Conservation (phyloP, 495 filamentous ascomycete species). For the Neurospora sp. region DNA sequence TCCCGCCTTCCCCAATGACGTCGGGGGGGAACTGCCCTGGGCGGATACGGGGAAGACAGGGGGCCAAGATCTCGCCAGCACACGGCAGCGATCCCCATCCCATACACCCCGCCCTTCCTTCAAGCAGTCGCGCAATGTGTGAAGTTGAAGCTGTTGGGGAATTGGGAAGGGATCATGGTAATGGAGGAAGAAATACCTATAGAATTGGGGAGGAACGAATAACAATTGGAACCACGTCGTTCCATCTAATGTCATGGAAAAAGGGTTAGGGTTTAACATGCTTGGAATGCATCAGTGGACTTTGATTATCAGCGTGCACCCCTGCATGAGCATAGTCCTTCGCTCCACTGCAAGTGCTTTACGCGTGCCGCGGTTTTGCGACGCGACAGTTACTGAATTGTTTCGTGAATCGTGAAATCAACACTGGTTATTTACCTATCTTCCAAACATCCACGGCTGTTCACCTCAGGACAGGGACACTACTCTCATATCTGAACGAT, state of each 20-base stretch:
- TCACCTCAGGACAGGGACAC: not conserved
- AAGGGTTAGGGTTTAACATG: not conserved
- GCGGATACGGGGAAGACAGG: not conserved
- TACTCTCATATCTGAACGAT: not conserved
- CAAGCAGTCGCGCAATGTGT: no score
- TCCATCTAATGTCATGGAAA: not conserved
- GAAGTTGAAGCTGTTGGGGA: no score
- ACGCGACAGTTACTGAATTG: not conserved
- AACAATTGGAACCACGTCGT: not conserved
- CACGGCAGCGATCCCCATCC: not conserved
- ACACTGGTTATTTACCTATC: not conserved
- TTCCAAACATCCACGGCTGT: not conserved
- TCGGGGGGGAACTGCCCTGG: not conserved
- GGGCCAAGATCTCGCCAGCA: not conserved
- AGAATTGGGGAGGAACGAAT: not conserved
- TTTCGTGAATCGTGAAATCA: not conserved
- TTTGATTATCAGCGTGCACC: not conserved
- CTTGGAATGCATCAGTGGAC: not conserved
- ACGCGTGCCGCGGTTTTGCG: constrained; percentile 4
- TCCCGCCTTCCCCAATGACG: not conserved
- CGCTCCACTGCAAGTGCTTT: constrained; percentile 2
- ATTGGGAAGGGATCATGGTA: no score
- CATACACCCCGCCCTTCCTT: not conserved
- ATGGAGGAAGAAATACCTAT: no score
- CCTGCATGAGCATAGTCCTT: not conserved